Evolutionary conservation across 148 eudicot species (phyloP), one percentile per base, ranked within the genome.

Genomic region (Cornus kousa): DNA sequence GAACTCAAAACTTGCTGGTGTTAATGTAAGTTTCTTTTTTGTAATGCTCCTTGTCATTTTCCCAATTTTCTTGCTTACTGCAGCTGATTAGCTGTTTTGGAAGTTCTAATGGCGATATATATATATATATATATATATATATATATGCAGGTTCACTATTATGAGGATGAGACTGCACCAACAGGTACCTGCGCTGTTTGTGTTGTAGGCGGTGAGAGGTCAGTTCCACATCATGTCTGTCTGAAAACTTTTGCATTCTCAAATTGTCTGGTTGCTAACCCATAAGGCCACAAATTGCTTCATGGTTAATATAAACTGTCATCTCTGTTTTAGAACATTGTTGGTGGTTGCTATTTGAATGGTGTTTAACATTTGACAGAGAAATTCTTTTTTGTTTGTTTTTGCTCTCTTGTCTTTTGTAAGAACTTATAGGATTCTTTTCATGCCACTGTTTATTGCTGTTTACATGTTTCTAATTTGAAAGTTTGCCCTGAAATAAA

Each of bases 101-200:
- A 20, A 19, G 7, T 10, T 62, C 23, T 62, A n/a, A 62, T 62
- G 23, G 23, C 12, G 11, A 19, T 62, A 13, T 62, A 28, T 28
- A 28, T 28, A 28, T 28, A 62, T 17, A 16, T 23, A n/a, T n/a
- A n/a, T n/a, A 19, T 62, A 13, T 62, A 28, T 28, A 28, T 28
- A 28, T 28, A 62, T 17, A 16, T 23, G 23, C 79, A 93, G 97
- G 94, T 86, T 79, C 94, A 93, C 67, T 93, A 93, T 74, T 91
- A 88, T 74, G 97, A 93, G 75, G 92, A 88, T 78, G 93, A 91
- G 40, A 67, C 94, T 80, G 85, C 88, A 83, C 89, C 93, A 37
- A 93, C 97, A n/a, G 94, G 97, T 14, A 93, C 97, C 68, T 93
- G 97, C 83, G 97, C 82, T 83, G 97, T 93, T 68, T 93, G 94